phyloP scores from a whole-genome alignment of 1,284 basidiomycete species.

The Ganoderma lingzhi region DNA sequence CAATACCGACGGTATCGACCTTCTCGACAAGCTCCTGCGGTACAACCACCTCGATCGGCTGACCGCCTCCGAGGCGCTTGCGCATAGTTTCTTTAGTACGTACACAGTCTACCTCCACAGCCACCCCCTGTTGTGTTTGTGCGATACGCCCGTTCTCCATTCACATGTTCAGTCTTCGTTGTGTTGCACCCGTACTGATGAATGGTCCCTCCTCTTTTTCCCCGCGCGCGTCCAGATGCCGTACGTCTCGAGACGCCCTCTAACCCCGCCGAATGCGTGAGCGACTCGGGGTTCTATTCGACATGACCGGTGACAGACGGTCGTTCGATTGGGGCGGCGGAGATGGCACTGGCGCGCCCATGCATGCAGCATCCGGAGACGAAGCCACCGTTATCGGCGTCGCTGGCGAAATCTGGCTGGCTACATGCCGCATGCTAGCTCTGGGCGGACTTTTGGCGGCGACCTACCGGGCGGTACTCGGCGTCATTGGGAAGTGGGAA shows the following conservation, averaged over 20 bases:
- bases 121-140: slow-evolving; percentile 13
- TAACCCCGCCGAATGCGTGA: slow-evolving; percentile 59
- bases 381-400: not conserved
- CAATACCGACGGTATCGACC: slow-evolving; percentile 79
- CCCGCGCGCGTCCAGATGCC: slow-evolving; percentile 45
- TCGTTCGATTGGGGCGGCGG: not conserved
- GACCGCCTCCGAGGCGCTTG: slow-evolving; percentile 82
- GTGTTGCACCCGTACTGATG: not conserved
- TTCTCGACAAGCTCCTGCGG: slow-evolving; percentile 84
- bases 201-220: not conserved
- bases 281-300: slow-evolving; percentile 67
- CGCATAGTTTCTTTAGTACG: slow-evolving; percentile 82
- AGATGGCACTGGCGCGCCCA: slow-evolving; percentile 8
- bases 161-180: not conserved
- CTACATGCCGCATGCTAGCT: not conserved
- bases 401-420: not conserved
- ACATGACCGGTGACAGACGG: not conserved
- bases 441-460: slow-evolving; percentile 5
- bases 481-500: not conserved
- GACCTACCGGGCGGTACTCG: not conserved
- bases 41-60: slow-evolving; percentile 89
- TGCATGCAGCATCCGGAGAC: slow-evolving; percentile 1
- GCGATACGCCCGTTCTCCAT: not conserved
- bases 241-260: slow-evolving; percentile 62
- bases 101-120: slow-evolving; percentile 18